Conservation (phyloP, 1,139 yeast genomes). For the Debaryomyces nepalensis region DNA sequence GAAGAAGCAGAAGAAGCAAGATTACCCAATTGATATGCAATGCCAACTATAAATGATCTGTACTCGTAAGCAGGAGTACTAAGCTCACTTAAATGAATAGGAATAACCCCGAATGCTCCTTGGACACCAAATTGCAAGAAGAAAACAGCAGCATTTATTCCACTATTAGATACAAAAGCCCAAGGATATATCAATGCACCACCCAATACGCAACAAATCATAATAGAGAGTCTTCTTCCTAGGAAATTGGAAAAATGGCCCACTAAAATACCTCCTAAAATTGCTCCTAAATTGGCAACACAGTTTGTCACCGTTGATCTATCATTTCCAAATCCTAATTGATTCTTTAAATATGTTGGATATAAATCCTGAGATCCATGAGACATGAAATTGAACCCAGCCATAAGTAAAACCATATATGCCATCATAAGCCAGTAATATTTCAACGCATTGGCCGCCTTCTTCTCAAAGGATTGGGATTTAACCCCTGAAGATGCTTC, state of each 20-base stretch:
- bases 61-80: constrained; percentile 67
- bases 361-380: constrained; percentile 78
- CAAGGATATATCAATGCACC: constrained; percentile 64
- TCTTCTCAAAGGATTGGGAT: constrained; percentile 12
- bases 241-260: constrained; percentile 64
- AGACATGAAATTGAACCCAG: constrained; percentile 55
- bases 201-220: constrained; percentile 59
- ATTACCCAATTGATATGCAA: constrained; percentile 74
- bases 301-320: constrained; percentile 68
- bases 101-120: constrained; percentile 81
- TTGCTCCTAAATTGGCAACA: constrained; percentile 74
- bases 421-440: constrained; percentile 30
- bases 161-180: constrained; percentile 55
- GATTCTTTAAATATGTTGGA: constrained; percentile 64
- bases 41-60: constrained; percentile 67
- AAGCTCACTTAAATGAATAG: constrained; percentile 67
- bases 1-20: constrained; percentile 74
- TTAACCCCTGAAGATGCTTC: constrained; percentile 9
- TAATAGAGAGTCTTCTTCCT: constrained; percentile 59
- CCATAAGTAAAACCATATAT: constrained; percentile 30
- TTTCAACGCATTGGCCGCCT: constrained; percentile 21
- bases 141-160: constrained; percentile 67
- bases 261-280: constrained; percentile 63
- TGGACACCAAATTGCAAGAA: constrained; percentile 73
- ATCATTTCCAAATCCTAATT: constrained; percentile 53